These are phyloP conservation scores for Radiomyces spectabilis DNA, from an alignment of 192 early-diverging fungal species.

Conservation along the genomic window DNA sequence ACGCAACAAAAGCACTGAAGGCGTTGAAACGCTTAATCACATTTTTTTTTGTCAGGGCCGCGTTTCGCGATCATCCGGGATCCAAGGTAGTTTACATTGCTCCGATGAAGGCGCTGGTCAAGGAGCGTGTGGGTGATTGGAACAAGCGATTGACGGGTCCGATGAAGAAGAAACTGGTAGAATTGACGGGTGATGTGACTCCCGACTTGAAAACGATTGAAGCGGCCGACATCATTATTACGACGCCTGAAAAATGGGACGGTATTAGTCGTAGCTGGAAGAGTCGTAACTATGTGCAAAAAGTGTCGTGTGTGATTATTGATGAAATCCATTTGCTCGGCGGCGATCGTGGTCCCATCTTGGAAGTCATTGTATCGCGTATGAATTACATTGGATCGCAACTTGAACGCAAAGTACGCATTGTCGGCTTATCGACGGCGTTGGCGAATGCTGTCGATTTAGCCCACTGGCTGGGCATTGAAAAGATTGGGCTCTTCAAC, in stretches of 20 bases:
- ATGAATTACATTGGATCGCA: constrained; percentile 95
- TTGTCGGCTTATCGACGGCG: constrained; percentile 94
- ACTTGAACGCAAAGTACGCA: constrained; percentile 66
- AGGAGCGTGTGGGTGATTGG: constrained; percentile 93
- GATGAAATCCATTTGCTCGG: constrained; percentile 98
- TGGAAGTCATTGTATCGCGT: constrained; percentile 96
- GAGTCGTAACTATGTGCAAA: constrained; percentile 79
- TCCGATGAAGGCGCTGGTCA: constrained; percentile 95
- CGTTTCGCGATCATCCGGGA: constrained; percentile 48
- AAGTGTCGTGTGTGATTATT: constrained; percentile 89
- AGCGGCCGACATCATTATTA: constrained; percentile 92
- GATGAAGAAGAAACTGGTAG: constrained; percentile 84
- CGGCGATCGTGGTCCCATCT: constrained; percentile 92
- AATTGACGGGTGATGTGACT: constrained; percentile 93
- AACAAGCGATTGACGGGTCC: constrained; percentile 64
- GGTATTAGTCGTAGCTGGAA: constrained; percentile 92
- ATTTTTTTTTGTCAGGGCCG: too few relatives aligned
- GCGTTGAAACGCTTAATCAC: too few relatives aligned
- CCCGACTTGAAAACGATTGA: constrained; percentile 84
- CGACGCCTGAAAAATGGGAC: constrained; percentile 99
- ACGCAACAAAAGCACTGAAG: constrained; percentile 50
- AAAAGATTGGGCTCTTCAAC: constrained; percentile 84
- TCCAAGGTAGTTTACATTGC: constrained; percentile 93
- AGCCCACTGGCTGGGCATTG: constrained; percentile 94
- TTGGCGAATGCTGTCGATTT: constrained; percentile 94